Evolutionary conservation across 2,329 filamentous ascomycete genomes (phyloP).

Genomic region (Colletotrichum sp.): DNA sequence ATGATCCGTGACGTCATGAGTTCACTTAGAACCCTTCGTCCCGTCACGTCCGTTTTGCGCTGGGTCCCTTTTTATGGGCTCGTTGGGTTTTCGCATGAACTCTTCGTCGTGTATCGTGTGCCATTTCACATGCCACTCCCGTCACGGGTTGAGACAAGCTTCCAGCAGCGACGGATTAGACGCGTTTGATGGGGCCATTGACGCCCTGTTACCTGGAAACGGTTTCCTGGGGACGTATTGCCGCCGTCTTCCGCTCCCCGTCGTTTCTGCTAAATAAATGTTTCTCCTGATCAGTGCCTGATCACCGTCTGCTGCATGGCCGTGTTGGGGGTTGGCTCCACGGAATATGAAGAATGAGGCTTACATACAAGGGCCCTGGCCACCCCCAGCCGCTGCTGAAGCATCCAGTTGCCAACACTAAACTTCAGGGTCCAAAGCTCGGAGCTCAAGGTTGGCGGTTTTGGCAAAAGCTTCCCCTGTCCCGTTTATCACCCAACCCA

Average conservation of each 20-base stretch:
- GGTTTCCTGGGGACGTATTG: not conserved
- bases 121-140: slow-evolving; percentile 11
- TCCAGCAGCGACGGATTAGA: not conserved
- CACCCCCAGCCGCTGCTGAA: not conserved
- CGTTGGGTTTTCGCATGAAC: not conserved
- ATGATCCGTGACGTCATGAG: slow-evolving; percentile 9
- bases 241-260: not conserved
- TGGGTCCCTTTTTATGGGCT: not conserved
- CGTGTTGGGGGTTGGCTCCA: not conserved
- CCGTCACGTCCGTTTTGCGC: slow-evolving; percentile 31
- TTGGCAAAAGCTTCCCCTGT: not conserved
- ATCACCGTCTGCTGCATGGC: slow-evolving; percentile 1
- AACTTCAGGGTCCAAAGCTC: not conserved
- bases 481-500: not conserved
- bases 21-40: slow-evolving; percentile 20
- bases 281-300: slow-evolving; percentile 4
- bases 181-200: not conserved
- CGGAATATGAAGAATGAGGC: slow-evolving; percentile 15
- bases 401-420: not conserved
- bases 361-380: slow-evolving; percentile 9
- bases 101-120: not conserved
- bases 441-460: not conserved
- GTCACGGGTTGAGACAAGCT: not conserved
- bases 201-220: not conserved
- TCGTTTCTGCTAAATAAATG: not conserved